These are phyloP conservation scores for Monosporascus ibericus DNA, from an alignment of 2,329 filamentous ascomycete species.

Conservation along the genomic window DNA sequence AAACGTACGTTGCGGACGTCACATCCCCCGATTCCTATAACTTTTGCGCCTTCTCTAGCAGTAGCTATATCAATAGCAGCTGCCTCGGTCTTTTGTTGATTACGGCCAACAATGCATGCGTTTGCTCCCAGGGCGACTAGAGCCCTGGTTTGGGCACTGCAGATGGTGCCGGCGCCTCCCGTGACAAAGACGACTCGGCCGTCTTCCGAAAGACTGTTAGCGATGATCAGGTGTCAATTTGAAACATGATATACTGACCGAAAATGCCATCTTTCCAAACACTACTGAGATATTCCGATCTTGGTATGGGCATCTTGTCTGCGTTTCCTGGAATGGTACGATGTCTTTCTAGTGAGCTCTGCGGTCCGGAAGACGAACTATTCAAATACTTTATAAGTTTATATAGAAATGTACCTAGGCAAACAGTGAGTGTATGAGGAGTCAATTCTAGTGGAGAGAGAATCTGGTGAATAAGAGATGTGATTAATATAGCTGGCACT, in stretches of 20 bases:
- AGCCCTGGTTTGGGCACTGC: conserved; percentile 87
- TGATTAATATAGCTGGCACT: too few species aligned
- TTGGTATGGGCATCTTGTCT: conserved; percentile 60
- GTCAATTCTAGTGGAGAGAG: too few species aligned
- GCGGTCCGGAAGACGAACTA: neutral
- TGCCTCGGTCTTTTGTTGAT: conserved; percentile 76
- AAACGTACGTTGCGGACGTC: conserved; percentile 64
- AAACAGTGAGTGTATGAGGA: too few species aligned
- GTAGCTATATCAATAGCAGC: conserved; percentile 78
- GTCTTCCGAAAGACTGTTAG: conserved; percentile 41
- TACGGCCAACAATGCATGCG: conserved; percentile 90
- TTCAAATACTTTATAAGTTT: neutral
- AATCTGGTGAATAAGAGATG: too few species aligned
- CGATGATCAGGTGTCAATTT: neutral
- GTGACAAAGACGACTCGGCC: conserved; percentile 92
- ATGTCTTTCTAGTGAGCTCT: too few species aligned
- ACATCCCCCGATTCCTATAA: conserved; percentile 77
- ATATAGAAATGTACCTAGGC: too few species aligned
- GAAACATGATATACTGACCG: conserved; percentile 43
- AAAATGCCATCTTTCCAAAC: conserved; percentile 88
- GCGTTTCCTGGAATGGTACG: too few species aligned
- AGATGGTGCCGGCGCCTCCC: conserved; percentile 88
- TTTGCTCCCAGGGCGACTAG: conserved; percentile 87
- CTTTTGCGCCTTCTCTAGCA: conserved; percentile 70
- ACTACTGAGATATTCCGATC: conserved; percentile 70